Evolutionary conservation across 1,284 basidiomycete genomes (phyloP).

Genomic region (Cutaneotrichosporon dermatis): DNA sequence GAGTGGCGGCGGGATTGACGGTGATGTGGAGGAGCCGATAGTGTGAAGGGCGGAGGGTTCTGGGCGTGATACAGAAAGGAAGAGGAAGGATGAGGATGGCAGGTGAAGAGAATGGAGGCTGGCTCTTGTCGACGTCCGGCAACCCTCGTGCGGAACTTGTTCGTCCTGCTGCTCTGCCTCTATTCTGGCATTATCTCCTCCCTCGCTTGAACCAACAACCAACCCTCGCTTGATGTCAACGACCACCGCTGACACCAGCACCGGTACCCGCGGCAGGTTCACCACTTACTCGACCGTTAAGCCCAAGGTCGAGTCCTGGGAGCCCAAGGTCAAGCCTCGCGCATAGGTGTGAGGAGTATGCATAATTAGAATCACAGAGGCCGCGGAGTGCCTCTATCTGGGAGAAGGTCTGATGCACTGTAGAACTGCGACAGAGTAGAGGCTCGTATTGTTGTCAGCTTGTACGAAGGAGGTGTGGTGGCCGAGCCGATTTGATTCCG

Average conservation of each 20-base stretch:
- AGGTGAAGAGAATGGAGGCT: no score
- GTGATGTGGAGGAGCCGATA: neutral
- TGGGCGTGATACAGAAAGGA: no score
- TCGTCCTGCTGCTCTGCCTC: neutral
- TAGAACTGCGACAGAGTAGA: no score
- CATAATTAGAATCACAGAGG: conserved; percentile 1
- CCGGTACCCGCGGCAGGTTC: conserved; percentile 84
- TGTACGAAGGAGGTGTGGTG: no score
- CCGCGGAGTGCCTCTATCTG: no score
- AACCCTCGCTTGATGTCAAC: neutral
- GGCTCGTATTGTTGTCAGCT: no score
- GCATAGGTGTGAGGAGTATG: conserved; percentile 10
- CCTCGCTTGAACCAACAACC: neutral
- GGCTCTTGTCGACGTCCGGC: no score
- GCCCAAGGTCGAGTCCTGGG: conserved; percentile 78
- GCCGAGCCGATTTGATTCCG: no score
- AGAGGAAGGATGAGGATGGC: no score
- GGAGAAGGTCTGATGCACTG: no score
- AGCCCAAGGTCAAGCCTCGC: conserved; percentile 64
- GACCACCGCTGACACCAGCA: conserved; percentile 42
- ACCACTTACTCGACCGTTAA: conserved; percentile 78
- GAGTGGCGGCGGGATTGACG: conserved; percentile 42
- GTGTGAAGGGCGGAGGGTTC: neutral
- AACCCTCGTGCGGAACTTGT: no score
- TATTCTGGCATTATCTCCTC: neutral